phyloP scores from a whole-genome alignment of 805 yeast species.

The Sporopachydermia lactativora region DNA sequence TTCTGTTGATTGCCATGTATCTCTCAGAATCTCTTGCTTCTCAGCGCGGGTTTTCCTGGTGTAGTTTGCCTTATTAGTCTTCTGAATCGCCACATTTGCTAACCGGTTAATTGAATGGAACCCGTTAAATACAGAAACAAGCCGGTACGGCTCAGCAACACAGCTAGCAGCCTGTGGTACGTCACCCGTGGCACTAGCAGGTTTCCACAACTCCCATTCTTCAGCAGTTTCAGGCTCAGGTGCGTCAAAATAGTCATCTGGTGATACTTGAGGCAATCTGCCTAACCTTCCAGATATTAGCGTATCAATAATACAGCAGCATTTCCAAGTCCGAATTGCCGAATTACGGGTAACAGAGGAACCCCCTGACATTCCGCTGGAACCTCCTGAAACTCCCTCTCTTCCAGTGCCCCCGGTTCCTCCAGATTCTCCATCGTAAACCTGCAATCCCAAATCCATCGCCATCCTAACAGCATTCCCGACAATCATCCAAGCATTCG shows the following conservation, averaged over 20 bases:
- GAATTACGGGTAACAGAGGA: no score
- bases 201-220: slow-evolving; percentile 1
- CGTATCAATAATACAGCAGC: slow-evolving; percentile 1
- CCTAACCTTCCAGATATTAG: neutral
- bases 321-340: neutral
- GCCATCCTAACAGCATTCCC: neutral
- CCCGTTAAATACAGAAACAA: neutral
- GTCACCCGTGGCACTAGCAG: slow-evolving; percentile 1
- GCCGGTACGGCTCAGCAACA: neutral
- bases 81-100: neutral
- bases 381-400: no score
- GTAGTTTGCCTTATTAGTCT: neutral
- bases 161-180: neutral
- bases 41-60: neutral
- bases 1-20: neutral
- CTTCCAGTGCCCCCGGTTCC: no score
- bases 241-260: neutral
- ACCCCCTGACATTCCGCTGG: no score
- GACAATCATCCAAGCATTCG: slow-evolving; percentile 1
- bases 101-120: neutral
- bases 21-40: neutral
- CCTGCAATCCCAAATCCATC: neutral
- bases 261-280: neutral
- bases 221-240: neutral
- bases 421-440: neutral